These are phyloP conservation scores for Irpex sp. DNA, from an alignment of 1,284 basidiomycete genomes.

Conservation along the genomic window DNA sequence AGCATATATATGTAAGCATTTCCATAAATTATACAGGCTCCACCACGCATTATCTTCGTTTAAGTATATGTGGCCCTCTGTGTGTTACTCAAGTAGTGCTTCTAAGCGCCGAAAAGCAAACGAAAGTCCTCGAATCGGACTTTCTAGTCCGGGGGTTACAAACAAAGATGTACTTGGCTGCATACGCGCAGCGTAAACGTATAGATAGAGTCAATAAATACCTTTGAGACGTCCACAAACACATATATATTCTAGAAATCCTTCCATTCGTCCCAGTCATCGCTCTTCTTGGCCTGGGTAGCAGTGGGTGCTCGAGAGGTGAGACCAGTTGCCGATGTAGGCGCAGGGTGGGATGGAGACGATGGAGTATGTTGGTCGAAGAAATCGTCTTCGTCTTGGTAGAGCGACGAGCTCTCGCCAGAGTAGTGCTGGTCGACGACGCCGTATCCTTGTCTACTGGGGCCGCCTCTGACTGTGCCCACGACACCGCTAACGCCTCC, in stretches of 20 bases:
- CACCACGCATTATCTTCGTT: too few species aligned
- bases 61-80: neutral
- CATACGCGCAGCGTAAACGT: neutral
- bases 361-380: conserved; percentile 43
- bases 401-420: conserved; percentile 48
- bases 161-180: neutral
- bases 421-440: conserved; percentile 38
- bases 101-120: neutral
- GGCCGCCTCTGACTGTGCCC: conserved; percentile 43
- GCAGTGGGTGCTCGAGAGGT: conserved; percentile 19
- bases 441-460: conserved; percentile 54
- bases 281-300: conserved; percentile 33
- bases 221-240: neutral
- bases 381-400: conserved; percentile 50
- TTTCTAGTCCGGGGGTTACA: neutral
- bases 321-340: conserved; percentile 18
- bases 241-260: conserved; percentile 45
- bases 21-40: neutral
- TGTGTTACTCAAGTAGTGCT: neutral
- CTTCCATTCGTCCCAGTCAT: conserved; percentile 75
- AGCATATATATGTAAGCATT: neutral
- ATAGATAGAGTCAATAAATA: neutral
- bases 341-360: conserved; percentile 10
- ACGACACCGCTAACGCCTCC: conserved; percentile 61
- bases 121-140: neutral